A percentile compares a stretch with the other conserved stretches of the same genome.
These are phyloP conservation scores for Casuarina glauca DNA, from an alignment of 306 rosid genomes.

Conservation along the genomic window DNA sequence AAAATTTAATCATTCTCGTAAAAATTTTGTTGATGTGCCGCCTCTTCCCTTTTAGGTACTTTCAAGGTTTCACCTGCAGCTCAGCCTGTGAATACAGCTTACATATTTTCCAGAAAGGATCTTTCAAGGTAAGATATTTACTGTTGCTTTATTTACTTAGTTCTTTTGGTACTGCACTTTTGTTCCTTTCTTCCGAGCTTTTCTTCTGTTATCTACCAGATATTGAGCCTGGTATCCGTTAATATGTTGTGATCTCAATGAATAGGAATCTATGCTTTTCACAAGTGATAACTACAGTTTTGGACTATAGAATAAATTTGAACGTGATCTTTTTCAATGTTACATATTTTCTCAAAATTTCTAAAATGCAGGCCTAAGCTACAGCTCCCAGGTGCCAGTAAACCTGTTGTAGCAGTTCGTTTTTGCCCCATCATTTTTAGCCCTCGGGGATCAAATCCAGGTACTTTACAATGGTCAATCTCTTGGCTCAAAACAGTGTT, in stretches of 20 bases:
- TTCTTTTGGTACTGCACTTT: constrained; percentile 17
- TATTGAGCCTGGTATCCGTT: constrained; percentile 7
- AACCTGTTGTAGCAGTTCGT: constrained; percentile 84
- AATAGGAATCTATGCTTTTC: constrained; percentile 12
- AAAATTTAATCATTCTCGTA: not conserved
- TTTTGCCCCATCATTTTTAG: constrained; percentile 70
- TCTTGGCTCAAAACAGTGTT: constrained; percentile 8
- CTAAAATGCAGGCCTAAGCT: constrained; percentile 72
- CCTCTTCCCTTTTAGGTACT: constrained; percentile 63
- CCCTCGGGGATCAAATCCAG: constrained; percentile 63
- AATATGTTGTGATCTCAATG: not conserved
- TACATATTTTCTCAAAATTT: constrained; percentile 29
- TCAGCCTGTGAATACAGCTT: constrained; percentile 67
- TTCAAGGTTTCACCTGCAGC: constrained; percentile 54
- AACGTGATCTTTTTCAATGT: constrained; percentile 20
- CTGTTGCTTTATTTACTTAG: constrained; percentile 1
- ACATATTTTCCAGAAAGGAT: constrained; percentile 80
- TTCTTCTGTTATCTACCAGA: constrained; percentile 8
- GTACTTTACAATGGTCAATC: constrained; percentile 35
- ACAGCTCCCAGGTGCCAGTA: constrained; percentile 86
- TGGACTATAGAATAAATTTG: constrained; percentile 9
- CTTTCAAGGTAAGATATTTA: constrained; percentile 63
- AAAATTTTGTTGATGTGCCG: constrained; percentile 18
- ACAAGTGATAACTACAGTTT: constrained; percentile 6
- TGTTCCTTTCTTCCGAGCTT: constrained; percentile 10